A percentile compares a stretch with the other conserved stretches of the same genome.
These are phyloP conservation scores for Osmanthus fragrans DNA, from an alignment of 257 asterid genomes.

Conservation along the genomic window DNA sequence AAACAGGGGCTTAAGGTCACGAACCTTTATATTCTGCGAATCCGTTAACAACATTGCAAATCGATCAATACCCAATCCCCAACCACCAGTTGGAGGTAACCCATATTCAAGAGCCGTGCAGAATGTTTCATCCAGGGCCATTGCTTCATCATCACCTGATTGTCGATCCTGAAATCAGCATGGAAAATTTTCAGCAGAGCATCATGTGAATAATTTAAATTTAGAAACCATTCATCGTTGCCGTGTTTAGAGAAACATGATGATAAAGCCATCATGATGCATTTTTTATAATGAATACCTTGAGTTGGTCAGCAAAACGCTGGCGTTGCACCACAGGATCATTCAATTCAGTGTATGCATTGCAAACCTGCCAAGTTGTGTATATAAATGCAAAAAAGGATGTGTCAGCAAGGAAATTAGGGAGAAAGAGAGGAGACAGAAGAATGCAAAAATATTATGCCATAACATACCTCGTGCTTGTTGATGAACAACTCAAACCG, in stretches of 20 bases:
- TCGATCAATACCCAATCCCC: constrained; percentile 96
- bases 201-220: neutral
- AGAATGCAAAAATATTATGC: neutral
- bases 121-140: constrained; percentile 88
- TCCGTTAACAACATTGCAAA: constrained; percentile 84
- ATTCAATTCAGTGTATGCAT: constrained; percentile 95
- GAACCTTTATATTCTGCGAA: constrained; percentile 93
- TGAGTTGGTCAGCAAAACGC: constrained; percentile 92
- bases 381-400: neutral
- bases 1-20: neutral
- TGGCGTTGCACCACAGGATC: constrained; percentile 96
- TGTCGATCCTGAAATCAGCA: constrained; percentile 69
- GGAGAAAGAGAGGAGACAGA: neutral
- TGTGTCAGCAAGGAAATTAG: neutral
- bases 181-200: neutral
- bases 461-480: constrained; percentile 70
- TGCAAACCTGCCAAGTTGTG: constrained; percentile 57
- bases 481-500: constrained; percentile 84
- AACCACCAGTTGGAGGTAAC: constrained; percentile 94
- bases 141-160: constrained; percentile 98
- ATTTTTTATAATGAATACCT: constrained; percentile 45
- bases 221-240: neutral
- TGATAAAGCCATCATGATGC: neutral
- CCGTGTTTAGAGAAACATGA: neutral
- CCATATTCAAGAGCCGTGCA: constrained; percentile 94